Base-by-base conservation (phyloP, 2,329 filamentous ascomycete genomes). In the Xylariaceae sp. region DNA sequence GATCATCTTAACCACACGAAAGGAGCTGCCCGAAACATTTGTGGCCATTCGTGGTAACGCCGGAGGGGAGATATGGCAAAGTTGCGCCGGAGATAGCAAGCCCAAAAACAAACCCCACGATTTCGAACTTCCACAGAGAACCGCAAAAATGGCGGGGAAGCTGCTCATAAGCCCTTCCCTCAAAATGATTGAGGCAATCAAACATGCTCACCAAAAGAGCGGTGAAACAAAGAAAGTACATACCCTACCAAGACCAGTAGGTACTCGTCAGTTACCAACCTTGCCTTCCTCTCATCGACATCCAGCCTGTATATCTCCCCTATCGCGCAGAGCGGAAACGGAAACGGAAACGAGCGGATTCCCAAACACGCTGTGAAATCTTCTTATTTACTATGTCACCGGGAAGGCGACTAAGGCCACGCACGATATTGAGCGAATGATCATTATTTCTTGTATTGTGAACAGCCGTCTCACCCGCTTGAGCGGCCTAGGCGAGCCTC, bases 401-500 rank as follows among this genome's bases (percentile, higher is more conserved):
- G 34, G 27, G 11, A 47, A 31, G 31, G 35, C 32, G 47, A 42
- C 34, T 34, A 12, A 32, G 11, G 11, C 44, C 27, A 37, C 41
- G 8, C 30, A 11, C 9, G n/a, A 11, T 29, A 29, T 53, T 51
- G 48, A 57, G 52, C 52, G 57, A 59, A 39, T 54, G 54, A 50
- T 59, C 52, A 61, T 59, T 61, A 61, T 54, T 32, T 31, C 35
- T 56, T 58, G 55, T 55, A 60, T 57, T 56, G 51, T 57, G 44
- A 46, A 43, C 37, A 29, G 31, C 46, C 43, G 44, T 51, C 49
- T 40, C 42, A 44, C 52, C 51, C 59, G 53, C 43, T 46, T 52
- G 50, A 50, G 39, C 47, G 47, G 53, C 43, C 45, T 52, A 52
- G 48, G 39, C 47, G 47, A 53, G 54, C 41, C 40, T 53, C 54